These are phyloP conservation scores for Endoconidiophora laricicola DNA, from an alignment of 2,329 filamentous ascomycete genomes.

Conservation along the genomic window DNA sequence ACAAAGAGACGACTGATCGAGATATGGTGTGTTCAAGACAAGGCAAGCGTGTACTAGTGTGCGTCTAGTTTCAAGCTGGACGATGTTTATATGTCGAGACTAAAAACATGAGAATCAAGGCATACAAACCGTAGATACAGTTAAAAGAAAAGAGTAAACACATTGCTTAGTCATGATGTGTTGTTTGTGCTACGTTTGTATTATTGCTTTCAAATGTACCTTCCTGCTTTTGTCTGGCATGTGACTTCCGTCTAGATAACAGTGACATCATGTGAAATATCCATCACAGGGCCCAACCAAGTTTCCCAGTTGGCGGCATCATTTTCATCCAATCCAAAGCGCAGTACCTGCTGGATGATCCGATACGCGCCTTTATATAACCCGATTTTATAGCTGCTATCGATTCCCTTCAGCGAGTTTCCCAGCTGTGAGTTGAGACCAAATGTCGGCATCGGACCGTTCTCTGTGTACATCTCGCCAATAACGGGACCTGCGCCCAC, in stretches of 20 bases:
- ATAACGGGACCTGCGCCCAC: conserved; percentile 1
- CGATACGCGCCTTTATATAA: conserved; percentile 2
- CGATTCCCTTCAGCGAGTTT: background rate
- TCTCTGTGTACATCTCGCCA: background rate
- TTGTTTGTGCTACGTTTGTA: no score
- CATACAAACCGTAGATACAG: no score
- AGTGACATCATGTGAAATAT: conserved; percentile 19
- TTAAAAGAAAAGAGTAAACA: no score
- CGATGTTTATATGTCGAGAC: no score
- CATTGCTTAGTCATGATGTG: no score
- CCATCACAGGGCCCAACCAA: conserved; percentile 6
- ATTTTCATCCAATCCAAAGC: conserved; percentile 1
- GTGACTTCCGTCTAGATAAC: conserved; percentile 19
- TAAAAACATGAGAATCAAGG: no score
- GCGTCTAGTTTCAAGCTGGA: no score
- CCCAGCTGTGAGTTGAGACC: conserved; percentile 1
- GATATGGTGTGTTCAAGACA: no score
- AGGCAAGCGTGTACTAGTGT: no score
- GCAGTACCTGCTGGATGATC: conserved; percentile 1
- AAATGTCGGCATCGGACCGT: background rate
- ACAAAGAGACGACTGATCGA: no score
- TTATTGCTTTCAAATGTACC: no score
- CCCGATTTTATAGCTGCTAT: background rate
- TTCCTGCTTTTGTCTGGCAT: no score
- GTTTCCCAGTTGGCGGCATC: background rate